Evolutionary conservation across 2,329 filamentous ascomycete genomes (phyloP), one percentile per base, ranked within the genome.

Genomic region (Aspergillus sp.): DNA sequence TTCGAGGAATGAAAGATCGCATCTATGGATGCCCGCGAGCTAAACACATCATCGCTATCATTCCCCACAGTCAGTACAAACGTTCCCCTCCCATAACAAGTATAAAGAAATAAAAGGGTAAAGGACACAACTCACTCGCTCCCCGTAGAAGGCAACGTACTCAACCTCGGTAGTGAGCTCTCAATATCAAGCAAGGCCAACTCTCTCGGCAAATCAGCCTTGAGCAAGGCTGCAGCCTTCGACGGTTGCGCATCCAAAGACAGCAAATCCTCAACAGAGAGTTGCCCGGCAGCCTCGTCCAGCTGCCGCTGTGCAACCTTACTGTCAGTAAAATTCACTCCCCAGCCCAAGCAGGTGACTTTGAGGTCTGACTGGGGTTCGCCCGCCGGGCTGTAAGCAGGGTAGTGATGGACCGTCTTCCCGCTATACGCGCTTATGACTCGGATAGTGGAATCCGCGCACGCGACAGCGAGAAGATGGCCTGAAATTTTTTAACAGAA

Each of bases 391-490:
- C 67, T 59, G 38, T 67, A 66, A 5, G 66, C 66, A 64, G 74
- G 67, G 66, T 90, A 88, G 66, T 89, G 85, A 71, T 95, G 89
- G 18, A 92, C 86, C 12, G 89, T 85, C 74, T 93, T 96, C 72
- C 87, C 89, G 65, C 86, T 93, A 71, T 95, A 91, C 20, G 91
- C 77, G 59, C 89, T 89, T 71, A 93, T 83, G 36, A 96, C 77
- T 57, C 91, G 86, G 18, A 95, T 85, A 6, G 84, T 84, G 26
- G 90, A 89, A 77, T 96, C 91, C 64, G 85, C 91, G 86, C 91
- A 96, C 45, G 87, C 91, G 13, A 95, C 85, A 13, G 91, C 91
- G 54, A 97, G 82, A 42, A 91, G 86, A 61, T 90, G 88, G 22
- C 72, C 72, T 75, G 38, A 4, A 20, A 6, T 36, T 36, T 36